These are phyloP conservation scores for Murraya paniculata DNA, from an alignment of 345 rosid species.

Conservation along the genomic window DNA sequence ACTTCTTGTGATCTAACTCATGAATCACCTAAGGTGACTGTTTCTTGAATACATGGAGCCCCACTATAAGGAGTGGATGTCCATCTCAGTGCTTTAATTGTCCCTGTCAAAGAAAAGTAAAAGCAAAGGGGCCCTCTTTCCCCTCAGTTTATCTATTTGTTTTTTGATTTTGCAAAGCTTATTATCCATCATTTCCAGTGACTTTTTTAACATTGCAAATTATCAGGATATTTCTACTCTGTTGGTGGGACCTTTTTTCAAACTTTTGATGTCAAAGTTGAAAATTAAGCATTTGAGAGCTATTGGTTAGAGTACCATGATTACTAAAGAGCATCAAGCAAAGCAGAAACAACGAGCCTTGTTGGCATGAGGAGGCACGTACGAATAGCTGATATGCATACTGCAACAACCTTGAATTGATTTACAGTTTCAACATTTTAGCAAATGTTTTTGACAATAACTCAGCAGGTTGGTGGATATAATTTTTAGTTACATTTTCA, in stretches of 20 bases:
- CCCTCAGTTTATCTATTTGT: not conserved
- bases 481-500: not conserved
- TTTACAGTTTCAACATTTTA: slow-evolving; percentile 17
- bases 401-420: slow-evolving; percentile 25
- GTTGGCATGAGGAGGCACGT: slow-evolving; percentile 26
- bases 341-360: slow-evolving; percentile 38
- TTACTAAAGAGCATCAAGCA: slow-evolving; percentile 35
- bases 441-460: slow-evolving; percentile 27
- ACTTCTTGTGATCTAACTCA: slow-evolving; percentile 23
- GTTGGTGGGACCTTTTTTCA: slow-evolving; percentile 19
- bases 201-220: slow-evolving; percentile 31
- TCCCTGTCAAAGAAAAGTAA: slow-evolving; percentile 38
- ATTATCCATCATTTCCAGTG: slow-evolving; percentile 19
- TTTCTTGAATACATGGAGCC: slow-evolving; percentile 26
- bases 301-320: slow-evolving; percentile 30
- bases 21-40: slow-evolving; percentile 26
- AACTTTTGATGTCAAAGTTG: slow-evolving; percentile 32
- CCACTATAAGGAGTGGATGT: slow-evolving; percentile 43
- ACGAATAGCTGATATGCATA: slow-evolving; percentile 28
- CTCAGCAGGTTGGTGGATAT: slow-evolving; percentile 23
- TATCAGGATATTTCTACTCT: slow-evolving; percentile 21
- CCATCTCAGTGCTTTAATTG: slow-evolving; percentile 31
- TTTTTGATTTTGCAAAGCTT: slow-evolving; percentile 4
- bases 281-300: slow-evolving; percentile 29
- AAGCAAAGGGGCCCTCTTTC: slow-evolving; percentile 25